phyloP scores from a whole-genome alignment of 192 early-diverging fungal species.

The Radiomyces spectabilis region DNA sequence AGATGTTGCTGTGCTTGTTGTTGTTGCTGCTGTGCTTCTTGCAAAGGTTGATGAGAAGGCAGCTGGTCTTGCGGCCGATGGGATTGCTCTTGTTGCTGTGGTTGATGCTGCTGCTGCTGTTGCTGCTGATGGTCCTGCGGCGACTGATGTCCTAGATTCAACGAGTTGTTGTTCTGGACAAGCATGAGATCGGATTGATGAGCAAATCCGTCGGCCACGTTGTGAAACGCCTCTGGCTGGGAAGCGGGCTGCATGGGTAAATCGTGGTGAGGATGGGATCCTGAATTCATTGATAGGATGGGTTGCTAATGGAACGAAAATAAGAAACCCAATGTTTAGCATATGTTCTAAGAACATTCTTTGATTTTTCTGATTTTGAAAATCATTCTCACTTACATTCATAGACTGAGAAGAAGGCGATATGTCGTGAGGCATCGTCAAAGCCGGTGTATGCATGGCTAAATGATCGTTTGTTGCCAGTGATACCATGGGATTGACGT shows the following conservation, averaged over 20 bases:
- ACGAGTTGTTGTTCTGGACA: not conserved
- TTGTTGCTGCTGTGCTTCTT: slow-evolving; percentile 15
- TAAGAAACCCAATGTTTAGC: too few relatives aligned
- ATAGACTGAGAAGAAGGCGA: not conserved
- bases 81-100: slow-evolving; percentile 25
- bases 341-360: too few relatives aligned
- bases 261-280: not conserved
- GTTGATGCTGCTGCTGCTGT: slow-evolving; percentile 29
- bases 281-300: not conserved
- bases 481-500: not conserved
- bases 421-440: not conserved
- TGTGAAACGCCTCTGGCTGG: not conserved
- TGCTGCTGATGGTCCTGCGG: not conserved
- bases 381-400: too few relatives aligned
- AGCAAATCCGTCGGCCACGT: not conserved
- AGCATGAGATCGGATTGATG: not conserved
- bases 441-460: not conserved
- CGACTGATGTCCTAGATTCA: too few relatives aligned
- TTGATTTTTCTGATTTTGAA: too few relatives aligned
- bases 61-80: slow-evolving; percentile 26
- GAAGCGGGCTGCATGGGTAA: not conserved
- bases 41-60: slow-evolving; percentile 9
- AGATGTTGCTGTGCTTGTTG: slow-evolving; percentile 21
- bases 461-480: not conserved
- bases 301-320: not conserved